These are phyloP conservation scores for Puccinia coronata DNA, from an alignment of 1,284 basidiomycete species.

Conservation along the genomic window DNA sequence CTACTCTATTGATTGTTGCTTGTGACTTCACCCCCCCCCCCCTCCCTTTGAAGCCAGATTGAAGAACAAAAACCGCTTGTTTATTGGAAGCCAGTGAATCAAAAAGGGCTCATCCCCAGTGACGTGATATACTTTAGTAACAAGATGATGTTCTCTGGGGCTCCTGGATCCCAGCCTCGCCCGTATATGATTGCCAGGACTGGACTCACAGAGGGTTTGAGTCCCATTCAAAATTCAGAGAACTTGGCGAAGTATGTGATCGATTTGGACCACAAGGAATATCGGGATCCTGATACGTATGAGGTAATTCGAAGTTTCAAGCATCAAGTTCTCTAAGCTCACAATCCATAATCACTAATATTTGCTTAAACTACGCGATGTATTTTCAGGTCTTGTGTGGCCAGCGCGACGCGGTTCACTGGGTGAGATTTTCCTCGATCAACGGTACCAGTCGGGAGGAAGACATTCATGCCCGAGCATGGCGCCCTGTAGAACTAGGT, in stretches of 20 bases:
- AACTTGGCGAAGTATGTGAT: conserved; percentile 1
- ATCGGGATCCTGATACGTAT: background rate
- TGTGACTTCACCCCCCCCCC: too few relatives aligned
- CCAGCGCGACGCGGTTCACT: conserved; percentile 13
- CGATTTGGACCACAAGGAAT: background rate
- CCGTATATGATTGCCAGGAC: conserved; percentile 3
- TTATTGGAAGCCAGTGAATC: conserved; percentile 10
- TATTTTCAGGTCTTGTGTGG: conserved; percentile 4
- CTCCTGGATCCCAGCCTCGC: background rate
- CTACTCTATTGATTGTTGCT: background rate
- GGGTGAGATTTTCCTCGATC: background rate
- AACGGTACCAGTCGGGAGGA: background rate
- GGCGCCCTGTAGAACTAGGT: background rate
- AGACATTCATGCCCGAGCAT: background rate
- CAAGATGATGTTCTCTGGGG: background rate
- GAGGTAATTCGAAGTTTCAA: background rate
- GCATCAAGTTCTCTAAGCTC: background rate
- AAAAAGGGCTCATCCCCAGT: background rate
- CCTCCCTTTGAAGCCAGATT: background rate
- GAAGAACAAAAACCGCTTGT: background rate
- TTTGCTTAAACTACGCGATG: too few relatives aligned
- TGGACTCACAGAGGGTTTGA: background rate
- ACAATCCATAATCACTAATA: background rate
- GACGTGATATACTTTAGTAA: background rate
- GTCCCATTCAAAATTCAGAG: background rate